Evolutionary conservation across 2,329 filamentous ascomycete species (phyloP).

Genomic region (Periglandula ipomoeae): DNA sequence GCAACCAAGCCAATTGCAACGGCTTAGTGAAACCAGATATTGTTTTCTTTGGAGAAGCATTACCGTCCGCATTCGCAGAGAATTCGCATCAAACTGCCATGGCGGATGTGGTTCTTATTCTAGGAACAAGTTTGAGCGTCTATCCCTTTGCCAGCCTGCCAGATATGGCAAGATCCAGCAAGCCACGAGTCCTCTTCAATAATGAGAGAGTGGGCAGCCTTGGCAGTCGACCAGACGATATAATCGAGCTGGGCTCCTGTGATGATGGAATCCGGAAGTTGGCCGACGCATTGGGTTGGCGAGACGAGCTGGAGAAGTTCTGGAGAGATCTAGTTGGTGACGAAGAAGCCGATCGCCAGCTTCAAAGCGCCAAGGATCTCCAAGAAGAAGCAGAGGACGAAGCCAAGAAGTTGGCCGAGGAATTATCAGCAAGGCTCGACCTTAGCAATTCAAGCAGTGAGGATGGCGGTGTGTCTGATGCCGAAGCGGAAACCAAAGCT

Average conservation of each 20-base stretch:
- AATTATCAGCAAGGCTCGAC: conserved; percentile 24
- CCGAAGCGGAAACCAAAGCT: no score
- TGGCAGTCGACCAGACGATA: conserved; percentile 72
- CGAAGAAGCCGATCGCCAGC: conserved; percentile 43
- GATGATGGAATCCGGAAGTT: conserved; percentile 72
- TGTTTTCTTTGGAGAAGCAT: conserved; percentile 79
- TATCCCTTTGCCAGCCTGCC: conserved; percentile 85
- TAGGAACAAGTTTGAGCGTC: conserved; percentile 82
- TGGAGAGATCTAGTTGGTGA: conserved; percentile 64
- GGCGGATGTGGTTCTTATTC: conserved; percentile 72
- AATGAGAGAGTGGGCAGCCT: conserved; percentile 72
- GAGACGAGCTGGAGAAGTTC: conserved; percentile 66
- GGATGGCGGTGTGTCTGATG: neutral
- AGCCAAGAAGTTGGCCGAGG: conserved; percentile 29
- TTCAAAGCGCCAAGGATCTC: conserved; percentile 21
- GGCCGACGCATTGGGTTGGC: conserved; percentile 75
- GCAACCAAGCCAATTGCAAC: conserved; percentile 50
- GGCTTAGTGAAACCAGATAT: conserved; percentile 91
- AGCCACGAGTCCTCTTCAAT: conserved; percentile 80
- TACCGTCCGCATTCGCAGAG: conserved; percentile 33
- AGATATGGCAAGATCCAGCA: conserved; percentile 46
- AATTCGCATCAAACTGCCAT: conserved; percentile 37
- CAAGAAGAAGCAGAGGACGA: conserved; percentile 33
- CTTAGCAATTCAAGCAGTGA: conserved; percentile 16
- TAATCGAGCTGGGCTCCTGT: conserved; percentile 73